Evolutionary conservation across 805 yeast genomes (phyloP).

Genomic region (Kuraishia cidri): DNA sequence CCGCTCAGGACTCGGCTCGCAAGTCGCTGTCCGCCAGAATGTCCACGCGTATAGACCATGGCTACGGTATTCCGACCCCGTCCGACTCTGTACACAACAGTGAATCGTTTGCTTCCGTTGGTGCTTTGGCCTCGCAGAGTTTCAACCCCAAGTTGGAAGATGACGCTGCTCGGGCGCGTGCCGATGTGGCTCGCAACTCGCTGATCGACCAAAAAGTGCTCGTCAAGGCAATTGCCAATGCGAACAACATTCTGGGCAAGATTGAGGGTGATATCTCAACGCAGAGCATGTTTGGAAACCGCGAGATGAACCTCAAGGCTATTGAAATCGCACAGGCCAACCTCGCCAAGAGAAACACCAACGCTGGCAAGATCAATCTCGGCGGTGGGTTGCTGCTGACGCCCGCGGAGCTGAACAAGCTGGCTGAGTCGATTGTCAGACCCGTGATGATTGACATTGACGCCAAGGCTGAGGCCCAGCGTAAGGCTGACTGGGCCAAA

Average conservation of each 20-base stretch:
- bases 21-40: constrained; percentile 17
- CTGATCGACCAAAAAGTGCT: constrained; percentile 33
- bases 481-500: constrained; percentile 41
- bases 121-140: constrained; percentile 48
- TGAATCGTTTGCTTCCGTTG: constrained; percentile 40
- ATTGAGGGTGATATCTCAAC: constrained; percentile 16
- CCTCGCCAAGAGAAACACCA: constrained; percentile 42
- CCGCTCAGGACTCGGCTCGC: constrained; percentile 32
- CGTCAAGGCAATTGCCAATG: constrained; percentile 42
- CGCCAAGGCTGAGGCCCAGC: constrained; percentile 60
- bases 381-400: constrained; percentile 87
- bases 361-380: constrained; percentile 53
- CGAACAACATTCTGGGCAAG: constrained; percentile 21
- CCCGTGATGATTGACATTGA: constrained; percentile 77
- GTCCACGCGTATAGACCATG: constrained; percentile 12
- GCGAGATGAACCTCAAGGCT: constrained; percentile 55
- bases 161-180: constrained; percentile 34
- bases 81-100: constrained; percentile 27
- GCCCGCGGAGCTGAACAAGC: constrained; percentile 63
- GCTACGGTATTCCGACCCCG: constrained; percentile 29
- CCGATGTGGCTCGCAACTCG: constrained; percentile 23
- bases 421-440: constrained; percentile 72
- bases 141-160: constrained; percentile 30
- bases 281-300: constrained; percentile 15
- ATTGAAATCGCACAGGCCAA: constrained; percentile 67